Evolutionary conservation across 352 stramenopile genomes (phyloP).

Genomic region (Thraustochytrium striatum): DNA sequence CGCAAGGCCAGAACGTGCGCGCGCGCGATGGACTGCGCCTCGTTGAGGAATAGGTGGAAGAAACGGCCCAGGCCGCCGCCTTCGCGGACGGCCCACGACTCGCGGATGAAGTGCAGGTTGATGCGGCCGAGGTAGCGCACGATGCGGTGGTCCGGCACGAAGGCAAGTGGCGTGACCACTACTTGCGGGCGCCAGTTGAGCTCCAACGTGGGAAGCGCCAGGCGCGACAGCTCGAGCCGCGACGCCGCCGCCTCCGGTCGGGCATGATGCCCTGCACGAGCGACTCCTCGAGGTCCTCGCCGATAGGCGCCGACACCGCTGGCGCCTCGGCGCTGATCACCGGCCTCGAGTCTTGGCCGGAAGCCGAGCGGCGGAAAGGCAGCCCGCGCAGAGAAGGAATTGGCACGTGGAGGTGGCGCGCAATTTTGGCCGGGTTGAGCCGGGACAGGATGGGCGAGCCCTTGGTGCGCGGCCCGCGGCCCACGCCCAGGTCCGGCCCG

Average conservation of each 20-base stretch:
- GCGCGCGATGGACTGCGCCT: conserved; percentile 75
- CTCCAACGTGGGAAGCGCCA: not conserved
- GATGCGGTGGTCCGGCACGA: conserved; percentile 19
- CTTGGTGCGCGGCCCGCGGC: too few relatives aligned
- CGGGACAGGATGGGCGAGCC: conserved; percentile 7
- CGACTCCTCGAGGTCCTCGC: too few relatives aligned
- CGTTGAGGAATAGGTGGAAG: conserved; percentile 76
- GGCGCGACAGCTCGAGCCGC: too few relatives aligned
- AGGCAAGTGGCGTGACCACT: not conserved
- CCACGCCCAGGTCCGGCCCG: too few relatives aligned
- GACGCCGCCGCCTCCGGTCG: not conserved
- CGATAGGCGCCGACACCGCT: not conserved
- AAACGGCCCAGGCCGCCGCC: conserved; percentile 74
- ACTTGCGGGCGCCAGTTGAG: not conserved
- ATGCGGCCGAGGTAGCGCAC: conserved; percentile 69
- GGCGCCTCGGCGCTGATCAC: too few relatives aligned
- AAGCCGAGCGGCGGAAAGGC: not conserved
- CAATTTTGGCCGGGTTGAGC: not conserved
- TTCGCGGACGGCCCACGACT: conserved; percentile 78
- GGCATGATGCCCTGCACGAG: not conserved
- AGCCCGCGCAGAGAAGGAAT: not conserved
- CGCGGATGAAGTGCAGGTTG: conserved; percentile 81
- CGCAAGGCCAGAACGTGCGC: conserved; percentile 72
- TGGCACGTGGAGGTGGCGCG: not conserved
- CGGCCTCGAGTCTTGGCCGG: too few relatives aligned